Evolutionary conservation across 371 early-diverging fungal genomes (phyloP).

Genomic region (Mortierella sp.): DNA sequence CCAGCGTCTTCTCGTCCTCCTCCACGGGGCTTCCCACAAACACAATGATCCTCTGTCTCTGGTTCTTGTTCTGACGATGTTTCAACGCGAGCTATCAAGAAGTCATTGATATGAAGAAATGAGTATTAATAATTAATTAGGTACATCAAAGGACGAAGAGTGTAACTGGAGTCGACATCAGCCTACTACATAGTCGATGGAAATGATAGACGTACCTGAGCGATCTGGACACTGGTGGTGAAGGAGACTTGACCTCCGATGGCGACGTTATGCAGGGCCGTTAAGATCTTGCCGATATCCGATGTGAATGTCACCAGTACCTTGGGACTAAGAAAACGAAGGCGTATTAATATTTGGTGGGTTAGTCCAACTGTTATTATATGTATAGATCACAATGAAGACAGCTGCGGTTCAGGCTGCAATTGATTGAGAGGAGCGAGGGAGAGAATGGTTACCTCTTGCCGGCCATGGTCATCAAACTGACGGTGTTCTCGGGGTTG

Average conservation of each 20-base stretch:
- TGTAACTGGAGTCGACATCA: no score
- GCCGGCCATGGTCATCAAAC: conserved; percentile 96
- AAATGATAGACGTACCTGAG: conserved; percentile 79
- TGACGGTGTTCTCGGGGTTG: conserved; percentile 98
- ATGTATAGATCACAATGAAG: not conserved
- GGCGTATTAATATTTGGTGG: no score
- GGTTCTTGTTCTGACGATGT: conserved; percentile 97
- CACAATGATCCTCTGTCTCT: conserved; percentile 93
- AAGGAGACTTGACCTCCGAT: conserved; percentile 83
- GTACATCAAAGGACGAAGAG: not conserved
- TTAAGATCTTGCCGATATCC: conserved; percentile 91
- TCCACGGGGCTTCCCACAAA: conserved; percentile 95
- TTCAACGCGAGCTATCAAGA: conserved; percentile 96
- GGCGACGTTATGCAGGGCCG: conserved; percentile 86
- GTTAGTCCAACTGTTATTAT: not conserved
- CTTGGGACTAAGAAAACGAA: conserved; percentile 78
- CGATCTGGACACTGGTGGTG: conserved; percentile 93
- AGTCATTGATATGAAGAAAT: no score
- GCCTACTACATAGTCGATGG: no score
- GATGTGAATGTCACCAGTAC: conserved; percentile 93
- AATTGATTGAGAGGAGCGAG: not conserved
- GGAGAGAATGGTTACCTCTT: conserved; percentile 69
- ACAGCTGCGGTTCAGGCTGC: not conserved
- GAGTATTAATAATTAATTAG: no score
- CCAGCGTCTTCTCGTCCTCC: conserved; percentile 87